Percentiles rank a stretch among this genome's conserved stretches.
These are phyloP conservation scores for Eutrema heterophyllum DNA, from an alignment of 345 rosid species.

Conservation along the genomic window DNA sequence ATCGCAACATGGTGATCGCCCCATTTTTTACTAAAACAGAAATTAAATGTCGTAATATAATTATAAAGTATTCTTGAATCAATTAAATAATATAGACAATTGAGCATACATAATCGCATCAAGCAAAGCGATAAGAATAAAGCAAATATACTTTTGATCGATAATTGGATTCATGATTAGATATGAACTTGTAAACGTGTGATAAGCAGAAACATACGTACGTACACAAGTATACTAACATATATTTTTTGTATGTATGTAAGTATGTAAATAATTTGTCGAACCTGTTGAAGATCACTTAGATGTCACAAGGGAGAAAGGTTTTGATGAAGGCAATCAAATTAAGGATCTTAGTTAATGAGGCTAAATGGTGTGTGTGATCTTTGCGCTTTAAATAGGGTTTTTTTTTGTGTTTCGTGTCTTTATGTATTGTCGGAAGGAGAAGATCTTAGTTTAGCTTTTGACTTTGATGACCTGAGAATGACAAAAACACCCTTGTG, in stretches of 20 bases:
- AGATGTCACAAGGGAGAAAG: not conserved
- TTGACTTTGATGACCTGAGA: slow-evolving; percentile 14
- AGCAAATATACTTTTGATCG: not conserved
- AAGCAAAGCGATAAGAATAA: not conserved
- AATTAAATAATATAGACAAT: not conserved
- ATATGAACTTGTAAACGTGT: not conserved
- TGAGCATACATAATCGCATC: not conserved
- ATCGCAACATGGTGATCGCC: slow-evolving; percentile 38
- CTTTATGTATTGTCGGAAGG: slow-evolving; percentile 23
- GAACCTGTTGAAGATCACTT: slow-evolving; percentile 23
- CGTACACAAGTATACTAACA: not conserved
- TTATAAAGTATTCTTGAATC: not conserved
- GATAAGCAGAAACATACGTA: not conserved
- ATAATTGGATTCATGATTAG: not conserved
- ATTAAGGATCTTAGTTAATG: slow-evolving; percentile 9
- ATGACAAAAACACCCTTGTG: slow-evolving; percentile 15
- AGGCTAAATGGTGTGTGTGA: slow-evolving; percentile 1
- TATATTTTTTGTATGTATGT: not conserved
- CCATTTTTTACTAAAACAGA: slow-evolving; percentile 29
- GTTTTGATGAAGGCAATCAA: slow-evolving; percentile 3
- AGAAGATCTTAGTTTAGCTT: slow-evolving; percentile 27
- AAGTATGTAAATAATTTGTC: not conserved
- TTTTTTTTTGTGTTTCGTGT: not conserved
- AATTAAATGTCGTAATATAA: not conserved
- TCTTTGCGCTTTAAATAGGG: slow-evolving; percentile 26